Evolutionary conservation across 371 early-diverging fungal genomes (phyloP).

Genomic region (Apophysomyces ossiformis): DNA sequence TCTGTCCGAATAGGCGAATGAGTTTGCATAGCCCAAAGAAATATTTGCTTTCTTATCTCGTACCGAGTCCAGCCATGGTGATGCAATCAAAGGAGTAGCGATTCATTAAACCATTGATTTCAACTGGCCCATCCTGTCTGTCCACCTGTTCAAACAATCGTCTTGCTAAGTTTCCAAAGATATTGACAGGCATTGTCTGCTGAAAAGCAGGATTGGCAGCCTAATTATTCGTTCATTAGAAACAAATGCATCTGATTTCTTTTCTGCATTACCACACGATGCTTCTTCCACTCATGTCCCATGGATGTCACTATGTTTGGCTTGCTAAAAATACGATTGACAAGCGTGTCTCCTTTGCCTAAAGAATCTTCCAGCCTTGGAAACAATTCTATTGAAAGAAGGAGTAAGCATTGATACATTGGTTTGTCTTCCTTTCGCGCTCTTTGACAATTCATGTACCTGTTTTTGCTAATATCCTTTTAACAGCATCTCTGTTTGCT

Average conservation of each 20-base stretch:
- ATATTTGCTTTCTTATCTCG: neutral
- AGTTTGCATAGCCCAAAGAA: constrained; percentile 2
- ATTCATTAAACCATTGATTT: neutral
- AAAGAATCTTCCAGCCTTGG: constrained; percentile 14
- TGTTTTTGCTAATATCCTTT: constrained; percentile 14
- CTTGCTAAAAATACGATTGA: constrained; percentile 14
- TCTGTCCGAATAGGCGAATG: neutral
- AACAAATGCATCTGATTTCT: neutral
- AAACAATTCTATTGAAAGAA: constrained; percentile 15
- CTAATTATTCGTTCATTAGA: neutral
- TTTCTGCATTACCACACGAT: constrained; percentile 19
- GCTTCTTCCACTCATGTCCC: constrained; percentile 32
- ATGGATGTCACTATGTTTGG: constrained; percentile 21
- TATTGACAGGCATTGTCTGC: constrained; percentile 14
- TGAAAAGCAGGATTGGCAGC: constrained; percentile 15
- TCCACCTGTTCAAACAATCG: constrained; percentile 3
- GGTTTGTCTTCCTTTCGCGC: neutral
- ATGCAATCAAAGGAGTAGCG: constrained; percentile 12
- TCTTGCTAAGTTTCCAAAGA: constrained; percentile 8
- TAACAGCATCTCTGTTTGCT: constrained; percentile 15
- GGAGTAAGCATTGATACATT: too few species aligned
- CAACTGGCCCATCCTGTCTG: neutral
- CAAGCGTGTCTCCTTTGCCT: constrained; percentile 1
- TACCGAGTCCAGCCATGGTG: constrained; percentile 14
- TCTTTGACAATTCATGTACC: neutral